These are phyloP conservation scores for Chaetomiaceae sp. DNA, from an alignment of 2,329 filamentous ascomycete species.

Conservation along the genomic window DNA sequence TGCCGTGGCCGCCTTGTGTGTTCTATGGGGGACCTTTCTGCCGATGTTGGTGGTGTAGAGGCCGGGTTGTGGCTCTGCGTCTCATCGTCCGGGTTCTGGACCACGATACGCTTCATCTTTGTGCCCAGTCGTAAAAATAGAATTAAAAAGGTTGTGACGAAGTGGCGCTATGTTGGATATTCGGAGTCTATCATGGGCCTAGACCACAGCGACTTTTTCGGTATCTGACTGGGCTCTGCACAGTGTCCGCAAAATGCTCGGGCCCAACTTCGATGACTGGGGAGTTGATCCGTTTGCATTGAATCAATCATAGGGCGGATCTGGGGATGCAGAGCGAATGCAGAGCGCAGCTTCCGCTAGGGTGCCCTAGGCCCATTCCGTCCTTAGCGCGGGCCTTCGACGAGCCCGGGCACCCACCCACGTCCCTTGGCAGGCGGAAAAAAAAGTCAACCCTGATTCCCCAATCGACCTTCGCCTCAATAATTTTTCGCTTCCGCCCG, in stretches of 20 bases:
- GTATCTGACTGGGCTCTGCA: too few species aligned
- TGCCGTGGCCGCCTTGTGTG: background rate
- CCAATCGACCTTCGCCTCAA: constrained; percentile 19
- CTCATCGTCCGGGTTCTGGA: background rate
- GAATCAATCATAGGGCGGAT: too few species aligned
- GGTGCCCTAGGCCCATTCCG: constrained; percentile 13
- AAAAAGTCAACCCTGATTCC: constrained; percentile 29
- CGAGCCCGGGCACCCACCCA: constrained; percentile 9
- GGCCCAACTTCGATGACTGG: background rate
- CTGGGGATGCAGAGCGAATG: background rate
- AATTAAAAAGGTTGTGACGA: background rate
- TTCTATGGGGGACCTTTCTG: background rate
- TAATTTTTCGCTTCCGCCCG: constrained; percentile 24
- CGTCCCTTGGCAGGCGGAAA: constrained; percentile 17
- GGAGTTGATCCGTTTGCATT: too few species aligned
- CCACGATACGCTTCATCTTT: constrained; percentile 2
- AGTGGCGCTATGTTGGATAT: too few species aligned
- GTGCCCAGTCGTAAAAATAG: too few species aligned
- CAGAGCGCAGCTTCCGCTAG: background rate
- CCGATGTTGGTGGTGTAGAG: background rate
- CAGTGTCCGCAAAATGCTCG: too few species aligned
- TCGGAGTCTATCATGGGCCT: too few species aligned
- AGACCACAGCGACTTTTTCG: too few species aligned
- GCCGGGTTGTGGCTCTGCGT: background rate
- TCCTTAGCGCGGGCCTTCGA: constrained; percentile 10